Evolutionary conservation across 176 grass and related monocot genomes (phyloP), one percentile per base, ranked within the genome.

Genomic region (Otatea glauca): DNA sequence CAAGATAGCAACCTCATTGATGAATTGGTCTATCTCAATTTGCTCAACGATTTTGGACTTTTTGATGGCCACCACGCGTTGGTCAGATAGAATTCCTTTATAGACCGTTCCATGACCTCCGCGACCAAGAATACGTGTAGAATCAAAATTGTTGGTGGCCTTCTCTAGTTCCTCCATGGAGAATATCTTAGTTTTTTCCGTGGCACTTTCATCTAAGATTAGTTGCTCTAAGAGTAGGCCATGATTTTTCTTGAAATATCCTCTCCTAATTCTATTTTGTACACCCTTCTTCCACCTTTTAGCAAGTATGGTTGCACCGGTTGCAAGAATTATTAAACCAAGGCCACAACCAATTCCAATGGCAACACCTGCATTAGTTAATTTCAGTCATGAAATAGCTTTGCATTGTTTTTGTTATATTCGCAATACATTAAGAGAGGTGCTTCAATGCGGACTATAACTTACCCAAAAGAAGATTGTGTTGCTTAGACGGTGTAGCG

Each of bases 1-100:
- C 10, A 94, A 79, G 15, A 91, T 86, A 0, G 32, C 80, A n/a
- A 89, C 84, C 56, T 94, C 89, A 0, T 94, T 94, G 14, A 94
- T 91, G 35, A 94, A 94, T 0, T 89, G 83, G 12, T 88, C 86
- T n/a, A 88, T 80, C 16, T 91, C 81, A 59, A 0, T 65, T 49
- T 90, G 74, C 25, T 91, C 78, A 1, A 84, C n/a, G 6, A 88
- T 59, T 42, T 86, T 89, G 0, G 92, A 88, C 44, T 72, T 91
- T 65, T 94, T 94, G 17, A 91, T 89, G 1, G 89, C 88, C 20
- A 94, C 86, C 9, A 89, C 51, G 2, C 54, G 49, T 2, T 82
- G 45, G 15, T 86, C 62, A 3, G 61, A n/a, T 2, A 90, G 38
- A 29, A 80, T 75, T 13, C 81, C 87, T 65, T 74, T 89, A 1